Evolutionary conservation across 2,329 filamentous ascomycete species (phyloP).

Genomic region (Monosporascus ibericus): DNA sequence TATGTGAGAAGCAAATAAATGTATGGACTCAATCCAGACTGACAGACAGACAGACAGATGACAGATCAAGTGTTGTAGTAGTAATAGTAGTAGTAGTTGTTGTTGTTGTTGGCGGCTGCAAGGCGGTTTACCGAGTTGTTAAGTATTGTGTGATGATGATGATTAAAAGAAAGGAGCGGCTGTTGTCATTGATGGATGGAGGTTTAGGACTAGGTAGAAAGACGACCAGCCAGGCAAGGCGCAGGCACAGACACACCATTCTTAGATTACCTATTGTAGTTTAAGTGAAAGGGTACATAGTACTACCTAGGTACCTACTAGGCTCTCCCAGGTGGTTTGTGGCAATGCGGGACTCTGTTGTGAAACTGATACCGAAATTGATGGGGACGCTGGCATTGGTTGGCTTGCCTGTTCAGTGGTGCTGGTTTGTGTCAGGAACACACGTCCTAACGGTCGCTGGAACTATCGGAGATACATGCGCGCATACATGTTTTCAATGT

Average conservation of each 20-base stretch:
- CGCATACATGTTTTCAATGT: neutral
- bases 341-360: too few species aligned
- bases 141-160: neutral
- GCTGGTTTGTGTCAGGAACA: neutral
- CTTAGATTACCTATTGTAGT: too few species aligned
- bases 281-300: too few species aligned
- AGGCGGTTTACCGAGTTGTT: neutral
- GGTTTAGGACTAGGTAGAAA: neutral
- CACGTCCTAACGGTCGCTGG: too few species aligned
- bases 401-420: neutral
- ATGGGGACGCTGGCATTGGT: neutral
- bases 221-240: too few species aligned
- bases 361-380: too few species aligned
- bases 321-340: too few species aligned
- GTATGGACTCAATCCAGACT: constrained; percentile 3
- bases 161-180: neutral
- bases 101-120: neutral
- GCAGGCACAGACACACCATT: too few species aligned
- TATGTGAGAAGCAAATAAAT: too few species aligned
- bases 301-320: too few species aligned
- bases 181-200: neutral
- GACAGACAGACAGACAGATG: constrained; percentile 1
- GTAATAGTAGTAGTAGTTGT: neutral
- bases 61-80: too few species aligned
- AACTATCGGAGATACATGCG: neutral